Base-by-base conservation (phyloP, 1,284 basidiomycete genomes). In the Malassezia globosa region DNA sequence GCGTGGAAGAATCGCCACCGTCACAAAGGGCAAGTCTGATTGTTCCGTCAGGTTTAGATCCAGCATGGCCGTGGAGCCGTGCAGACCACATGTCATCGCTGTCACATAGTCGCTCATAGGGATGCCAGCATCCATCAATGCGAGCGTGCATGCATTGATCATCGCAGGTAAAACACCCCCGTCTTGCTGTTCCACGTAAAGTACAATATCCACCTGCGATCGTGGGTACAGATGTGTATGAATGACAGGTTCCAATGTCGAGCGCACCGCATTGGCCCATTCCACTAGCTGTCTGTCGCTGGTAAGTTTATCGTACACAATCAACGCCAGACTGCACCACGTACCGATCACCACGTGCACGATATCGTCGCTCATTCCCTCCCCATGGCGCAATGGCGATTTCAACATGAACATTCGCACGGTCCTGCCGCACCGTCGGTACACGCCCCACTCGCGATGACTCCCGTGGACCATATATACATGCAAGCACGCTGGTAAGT, bases 191-290 rank as follows among this genome's bases (percentile, higher is more conserved):
- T 94, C 76, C 25, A 97, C 83, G 71, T 92, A 87, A 10, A 97
- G 78, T 72, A 84, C 85, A 53, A 97, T 83, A 73, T 94, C 85
- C 71, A 97, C 92, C 71, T 90, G 82, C 24, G 85, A 85, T 43
- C 92, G 82, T 6, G 92, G 92, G 73, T 92, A 96, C 40, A 96
- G 78, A 57, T 80, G 80, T 1, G 84, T 84, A 69, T 90, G 85
- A 33, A 97, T 80, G 44, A 94, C 87, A 35, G 90, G 87, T 69
- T 96, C 89, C 64, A 97, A 96, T 0, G 92, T 95, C 31, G 86
- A 83, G 73, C 87, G 84, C 58, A 97, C 82, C 11, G 83, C 81
- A 1, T 85, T 78, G 1, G 83, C 85, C 53, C 95, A 78, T 73
- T 97, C 92, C 51, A 87, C 76, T 49, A 87, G 79, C 16, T 89